Evolutionary conservation across 78 protist genomes (phyloP).

Genomic region (Chrysochromulina parva): DNA sequence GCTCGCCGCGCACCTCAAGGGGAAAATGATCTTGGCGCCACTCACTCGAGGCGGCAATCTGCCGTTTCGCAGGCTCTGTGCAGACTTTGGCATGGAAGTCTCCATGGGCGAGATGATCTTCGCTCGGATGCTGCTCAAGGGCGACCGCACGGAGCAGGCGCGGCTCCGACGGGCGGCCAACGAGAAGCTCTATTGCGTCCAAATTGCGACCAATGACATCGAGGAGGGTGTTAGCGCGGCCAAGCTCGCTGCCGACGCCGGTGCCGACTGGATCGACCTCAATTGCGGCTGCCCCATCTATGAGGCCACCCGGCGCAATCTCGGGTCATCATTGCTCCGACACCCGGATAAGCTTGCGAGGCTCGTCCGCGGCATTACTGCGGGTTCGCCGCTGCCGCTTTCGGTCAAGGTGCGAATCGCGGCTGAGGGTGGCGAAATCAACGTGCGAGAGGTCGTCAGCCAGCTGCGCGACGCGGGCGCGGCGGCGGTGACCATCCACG

Average conservation of each 20-base stretch:
- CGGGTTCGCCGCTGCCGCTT: constrained; percentile 47
- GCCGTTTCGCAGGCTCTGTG: constrained; percentile 88
- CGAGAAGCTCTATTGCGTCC: constrained; percentile 92
- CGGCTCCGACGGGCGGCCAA: constrained; percentile 38
- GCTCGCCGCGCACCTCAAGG: not conserved
- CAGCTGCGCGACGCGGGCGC: constrained; percentile 75
- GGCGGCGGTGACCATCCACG: constrained; percentile 68
- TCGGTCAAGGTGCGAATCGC: constrained; percentile 91
- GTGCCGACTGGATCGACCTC: constrained; percentile 86
- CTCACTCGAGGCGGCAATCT: constrained; percentile 98
- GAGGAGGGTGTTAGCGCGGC: constrained; percentile 34
- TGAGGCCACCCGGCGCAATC: constrained; percentile 39
- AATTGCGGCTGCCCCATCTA: constrained; percentile 96
- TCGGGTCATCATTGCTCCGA: constrained; percentile 79
- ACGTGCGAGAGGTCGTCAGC: constrained; percentile 68
- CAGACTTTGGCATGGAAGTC: not conserved
- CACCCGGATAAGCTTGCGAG: constrained; percentile 25
- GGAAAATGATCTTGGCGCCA: constrained; percentile 92
- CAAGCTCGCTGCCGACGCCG: not conserved
- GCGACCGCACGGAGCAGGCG: not conserved
- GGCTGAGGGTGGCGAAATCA: constrained; percentile 31
- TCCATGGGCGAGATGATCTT: constrained; percentile 16
- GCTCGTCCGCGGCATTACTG: constrained; percentile 39
- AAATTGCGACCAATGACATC: constrained; percentile 70
- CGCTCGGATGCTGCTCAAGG: not conserved